Percentiles rank a stretch among this genome's conserved stretches.
phyloP scores from a whole-genome alignment of 225 moss, liverwort and hornwort species.

The Asterella californica region DNA sequence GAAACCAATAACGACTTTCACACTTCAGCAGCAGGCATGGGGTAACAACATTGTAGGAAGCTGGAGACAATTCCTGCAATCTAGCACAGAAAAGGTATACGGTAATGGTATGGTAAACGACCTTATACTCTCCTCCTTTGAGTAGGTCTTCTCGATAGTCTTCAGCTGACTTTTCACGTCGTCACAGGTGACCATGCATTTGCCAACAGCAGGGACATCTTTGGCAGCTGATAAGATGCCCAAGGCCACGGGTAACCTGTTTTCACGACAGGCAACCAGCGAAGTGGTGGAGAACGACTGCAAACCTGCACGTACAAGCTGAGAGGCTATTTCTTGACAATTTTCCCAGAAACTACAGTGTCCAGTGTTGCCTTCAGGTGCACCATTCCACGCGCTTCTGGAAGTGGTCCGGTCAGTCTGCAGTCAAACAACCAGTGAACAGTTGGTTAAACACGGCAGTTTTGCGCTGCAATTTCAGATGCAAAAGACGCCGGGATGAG shows the following conservation, averaged over 20 bases:
- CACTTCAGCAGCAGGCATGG: too few species aligned
- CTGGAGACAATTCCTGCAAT: not conserved
- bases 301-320: slow-evolving; percentile 34
- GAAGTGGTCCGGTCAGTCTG: slow-evolving; percentile 24
- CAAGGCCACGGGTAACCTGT: slow-evolving; percentile 19
- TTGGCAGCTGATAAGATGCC: slow-evolving; percentile 29
- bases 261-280: not conserved
- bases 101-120: not conserved
- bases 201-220: slow-evolving; percentile 38
- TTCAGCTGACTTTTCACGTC: slow-evolving; percentile 9
- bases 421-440: not conserved
- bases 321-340: slow-evolving; percentile 40
- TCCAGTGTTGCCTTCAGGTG: slow-evolving; percentile 31
- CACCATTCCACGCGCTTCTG: slow-evolving; percentile 5
- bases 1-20: not conserved
- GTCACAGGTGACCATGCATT: slow-evolving; percentile 23
- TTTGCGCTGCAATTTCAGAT: not conserved
- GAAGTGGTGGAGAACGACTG: slow-evolving; percentile 18
- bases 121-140: not conserved
- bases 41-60: not conserved
- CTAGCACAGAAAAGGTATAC: not conserved
- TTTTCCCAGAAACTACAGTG: slow-evolving; percentile 37
- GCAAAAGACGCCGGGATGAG: not conserved
- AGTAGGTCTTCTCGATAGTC: not conserved
- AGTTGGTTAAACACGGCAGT: not conserved